These are phyloP conservation scores for Gracilaria vermiculophylla DNA, from an alignment of 23 red algal genomes.

Conservation along the genomic window DNA sequence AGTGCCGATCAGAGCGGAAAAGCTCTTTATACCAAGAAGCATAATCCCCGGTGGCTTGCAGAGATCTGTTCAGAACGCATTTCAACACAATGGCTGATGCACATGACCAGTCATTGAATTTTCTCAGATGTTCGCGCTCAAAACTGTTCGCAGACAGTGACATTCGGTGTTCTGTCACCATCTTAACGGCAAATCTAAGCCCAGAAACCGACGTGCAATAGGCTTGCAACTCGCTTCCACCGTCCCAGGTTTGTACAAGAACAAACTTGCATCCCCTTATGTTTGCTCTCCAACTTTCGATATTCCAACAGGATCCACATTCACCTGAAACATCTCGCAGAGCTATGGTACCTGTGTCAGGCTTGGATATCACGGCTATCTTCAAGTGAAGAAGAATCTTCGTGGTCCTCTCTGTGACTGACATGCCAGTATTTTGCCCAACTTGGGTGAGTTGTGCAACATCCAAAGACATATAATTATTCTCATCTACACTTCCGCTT, in stretches of 20 bases:
- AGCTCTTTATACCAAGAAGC: slow-evolving; percentile 15
- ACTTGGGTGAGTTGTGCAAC: no score
- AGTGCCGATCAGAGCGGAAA: neutral
- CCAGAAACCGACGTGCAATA: slow-evolving; percentile 3
- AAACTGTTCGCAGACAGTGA: neutral
- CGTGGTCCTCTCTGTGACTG: neutral
- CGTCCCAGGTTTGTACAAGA: neutral
- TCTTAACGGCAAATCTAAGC: neutral
- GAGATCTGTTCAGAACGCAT: neutral
- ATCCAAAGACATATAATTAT: neutral
- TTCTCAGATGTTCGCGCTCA: slow-evolving; percentile 8
- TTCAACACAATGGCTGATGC: slow-evolving; percentile 22
- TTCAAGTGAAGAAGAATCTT: slow-evolving; percentile 39
- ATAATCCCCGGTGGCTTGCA: neutral
- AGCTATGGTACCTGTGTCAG: neutral
- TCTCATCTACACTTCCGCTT: slow-evolving; percentile 8
- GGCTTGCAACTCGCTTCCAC: neutral
- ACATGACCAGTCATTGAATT: slow-evolving; percentile 14
- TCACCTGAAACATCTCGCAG: slow-evolving; percentile 11
- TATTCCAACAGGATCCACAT: slow-evolving; percentile 10
- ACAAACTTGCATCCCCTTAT: slow-evolving; percentile 14
- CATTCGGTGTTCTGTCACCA: slow-evolving; percentile 17
- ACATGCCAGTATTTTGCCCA: neutral
- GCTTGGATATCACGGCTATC: neutral
- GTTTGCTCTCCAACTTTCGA: slow-evolving; percentile 24